A percentile compares a stretch with the other conserved stretches of the same genome.
These are phyloP conservation scores for Athelia psychrophila DNA, from an alignment of 1,284 basidiomycete genomes.

Conservation along the genomic window DNA sequence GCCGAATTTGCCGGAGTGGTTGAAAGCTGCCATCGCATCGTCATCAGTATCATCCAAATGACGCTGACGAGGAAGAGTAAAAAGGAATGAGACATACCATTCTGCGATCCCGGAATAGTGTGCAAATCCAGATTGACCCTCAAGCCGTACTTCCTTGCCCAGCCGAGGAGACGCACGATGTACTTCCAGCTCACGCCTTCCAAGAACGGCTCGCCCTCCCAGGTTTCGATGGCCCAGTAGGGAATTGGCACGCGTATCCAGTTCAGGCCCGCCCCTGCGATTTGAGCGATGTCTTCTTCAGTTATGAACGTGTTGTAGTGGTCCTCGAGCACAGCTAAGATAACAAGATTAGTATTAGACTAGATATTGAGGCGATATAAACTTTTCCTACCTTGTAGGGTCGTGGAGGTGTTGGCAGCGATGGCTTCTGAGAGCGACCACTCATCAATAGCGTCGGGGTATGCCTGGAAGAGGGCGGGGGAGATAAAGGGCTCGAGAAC, in stretches of 20 bases:
- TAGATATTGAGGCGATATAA: too few relatives aligned
- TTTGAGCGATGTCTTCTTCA: slow-evolving; percentile 86
- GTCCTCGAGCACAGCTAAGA: too few relatives aligned
- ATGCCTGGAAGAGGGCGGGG: slow-evolving; percentile 75
- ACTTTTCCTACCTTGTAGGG: too few relatives aligned
- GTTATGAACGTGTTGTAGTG: slow-evolving; percentile 47
- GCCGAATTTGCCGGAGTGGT: slow-evolving; percentile 48
- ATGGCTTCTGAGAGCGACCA: slow-evolving; percentile 71
- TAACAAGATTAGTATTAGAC: too few relatives aligned
- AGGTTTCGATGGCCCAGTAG: slow-evolving; percentile 84
- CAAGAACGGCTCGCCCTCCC: slow-evolving; percentile 78
- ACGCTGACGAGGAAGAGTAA: too few relatives aligned
- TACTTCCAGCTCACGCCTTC: slow-evolving; percentile 68
- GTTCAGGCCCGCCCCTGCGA: slow-evolving; percentile 88
- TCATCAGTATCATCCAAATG: too few relatives aligned
- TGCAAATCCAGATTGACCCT: slow-evolving; percentile 67
- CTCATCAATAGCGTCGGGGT: slow-evolving; percentile 67
- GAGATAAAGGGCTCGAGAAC: slow-evolving; percentile 81
- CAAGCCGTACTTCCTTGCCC: slow-evolving; percentile 76
- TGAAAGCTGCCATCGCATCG: too few relatives aligned
- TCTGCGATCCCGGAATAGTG: slow-evolving; percentile 63
- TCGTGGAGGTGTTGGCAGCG: slow-evolving; percentile 46
- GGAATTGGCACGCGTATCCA: slow-evolving; percentile 84
- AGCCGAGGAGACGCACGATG: slow-evolving; percentile 35
- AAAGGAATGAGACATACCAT: slow-evolving; percentile 46